These are phyloP conservation scores for Lichtheimia ornata DNA, from an alignment of 371 early-diverging fungal genomes.

Conservation along the genomic window DNA sequence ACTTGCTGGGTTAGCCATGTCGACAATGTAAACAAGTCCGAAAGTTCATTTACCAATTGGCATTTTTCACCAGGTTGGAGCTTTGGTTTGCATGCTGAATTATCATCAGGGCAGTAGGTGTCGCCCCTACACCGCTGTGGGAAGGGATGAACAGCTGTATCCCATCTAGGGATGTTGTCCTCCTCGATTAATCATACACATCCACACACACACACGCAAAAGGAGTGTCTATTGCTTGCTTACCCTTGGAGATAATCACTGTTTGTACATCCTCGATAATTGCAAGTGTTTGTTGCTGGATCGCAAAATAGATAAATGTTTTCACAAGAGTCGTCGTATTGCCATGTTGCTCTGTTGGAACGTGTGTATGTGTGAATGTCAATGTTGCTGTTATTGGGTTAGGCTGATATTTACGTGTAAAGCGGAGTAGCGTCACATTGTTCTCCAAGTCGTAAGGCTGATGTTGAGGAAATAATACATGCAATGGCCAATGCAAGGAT, in stretches of 20 bases:
- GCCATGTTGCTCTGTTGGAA: constrained; percentile 26
- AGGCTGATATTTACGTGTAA: constrained; percentile 26
- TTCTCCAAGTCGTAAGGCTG: constrained; percentile 27
- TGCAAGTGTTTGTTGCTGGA: constrained; percentile 31
- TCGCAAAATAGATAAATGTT: constrained; percentile 42
- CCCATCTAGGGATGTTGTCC: constrained; percentile 26
- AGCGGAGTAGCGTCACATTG: constrained; percentile 33
- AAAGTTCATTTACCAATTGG: constrained; percentile 24
- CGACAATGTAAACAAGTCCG: too few relatives aligned
- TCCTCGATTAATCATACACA: too few relatives aligned
- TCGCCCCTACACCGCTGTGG: constrained; percentile 32
- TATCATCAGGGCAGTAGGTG: constrained; percentile 45
- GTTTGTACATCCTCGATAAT: constrained; percentile 44
- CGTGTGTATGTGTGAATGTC: not conserved
- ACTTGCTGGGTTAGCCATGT: too few relatives aligned
- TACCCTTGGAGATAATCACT: constrained; percentile 46
- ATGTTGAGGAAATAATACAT: constrained; percentile 4
- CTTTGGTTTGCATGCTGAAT: constrained; percentile 28
- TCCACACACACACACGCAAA: not conserved
- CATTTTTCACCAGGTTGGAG: constrained; percentile 30
- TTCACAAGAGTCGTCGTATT: constrained; percentile 43
- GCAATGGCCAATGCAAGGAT: too few relatives aligned
- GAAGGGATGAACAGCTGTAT: constrained; percentile 21
- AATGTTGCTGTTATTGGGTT: not conserved
- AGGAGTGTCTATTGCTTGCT: not conserved